Conservation (phyloP, 2,329 filamentous ascomycete species). For the Zasmidium citrigriseum region DNA sequence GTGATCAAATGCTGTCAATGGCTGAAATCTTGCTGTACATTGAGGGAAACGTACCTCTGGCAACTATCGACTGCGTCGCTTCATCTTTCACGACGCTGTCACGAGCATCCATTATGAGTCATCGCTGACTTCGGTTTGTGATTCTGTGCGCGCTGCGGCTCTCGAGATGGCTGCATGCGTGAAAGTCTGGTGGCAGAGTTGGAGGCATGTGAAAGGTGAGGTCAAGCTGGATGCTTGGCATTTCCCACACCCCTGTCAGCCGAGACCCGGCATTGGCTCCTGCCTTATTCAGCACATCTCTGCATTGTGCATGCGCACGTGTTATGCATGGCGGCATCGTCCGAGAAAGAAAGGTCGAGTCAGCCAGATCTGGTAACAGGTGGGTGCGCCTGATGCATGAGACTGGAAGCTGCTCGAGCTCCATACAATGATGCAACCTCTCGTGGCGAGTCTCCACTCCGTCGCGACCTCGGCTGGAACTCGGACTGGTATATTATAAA, state of each 20-base stretch:
- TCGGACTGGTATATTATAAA: not conserved
- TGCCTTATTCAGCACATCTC: not conserved
- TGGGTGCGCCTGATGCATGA: too few relatives aligned
- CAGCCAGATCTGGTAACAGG: too few relatives aligned
- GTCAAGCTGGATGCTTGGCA: not conserved
- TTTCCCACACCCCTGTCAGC: not conserved
- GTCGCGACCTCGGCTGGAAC: conserved; percentile 3
- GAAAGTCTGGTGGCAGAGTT: too few relatives aligned
- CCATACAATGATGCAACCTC: conserved; percentile 1
- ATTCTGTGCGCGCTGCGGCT: too few relatives aligned
- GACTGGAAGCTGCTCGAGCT: not conserved
- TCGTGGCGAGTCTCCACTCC: not conserved
- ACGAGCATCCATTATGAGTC: too few relatives aligned
- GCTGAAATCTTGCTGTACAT: too few relatives aligned
- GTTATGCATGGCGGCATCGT: not conserved
- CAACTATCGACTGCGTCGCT: too few relatives aligned
- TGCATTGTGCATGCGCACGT: not conserved
- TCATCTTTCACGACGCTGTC: too few relatives aligned
- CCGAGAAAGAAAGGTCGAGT: not conserved
- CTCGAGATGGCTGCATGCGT: too few relatives aligned
- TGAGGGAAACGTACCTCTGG: too few relatives aligned
- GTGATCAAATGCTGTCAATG: too few relatives aligned
- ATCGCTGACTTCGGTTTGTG: too few relatives aligned
- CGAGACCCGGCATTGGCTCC: not conserved
- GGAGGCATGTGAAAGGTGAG: not conserved